A percentile compares a stretch with the other conserved stretches of the same genome.
These are phyloP conservation scores for Syzygium grande DNA, from an alignment of 345 rosid genomes.

Conservation along the genomic window DNA sequence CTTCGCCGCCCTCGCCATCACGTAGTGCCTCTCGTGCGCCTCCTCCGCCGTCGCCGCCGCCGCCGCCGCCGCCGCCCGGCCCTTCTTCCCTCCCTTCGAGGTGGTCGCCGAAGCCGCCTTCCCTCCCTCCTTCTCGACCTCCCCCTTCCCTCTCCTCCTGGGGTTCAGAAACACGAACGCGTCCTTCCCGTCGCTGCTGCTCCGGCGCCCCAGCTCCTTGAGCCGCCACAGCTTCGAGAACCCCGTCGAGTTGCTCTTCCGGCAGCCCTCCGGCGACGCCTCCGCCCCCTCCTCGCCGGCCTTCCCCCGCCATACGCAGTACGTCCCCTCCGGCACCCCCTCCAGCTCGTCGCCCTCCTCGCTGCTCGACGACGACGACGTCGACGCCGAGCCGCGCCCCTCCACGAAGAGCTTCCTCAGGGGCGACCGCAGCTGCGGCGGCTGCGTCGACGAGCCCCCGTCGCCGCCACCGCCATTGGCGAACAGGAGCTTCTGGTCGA, in stretches of 20 bases:
- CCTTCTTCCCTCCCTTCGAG: neutral
- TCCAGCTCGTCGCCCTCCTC: conserved; percentile 6
- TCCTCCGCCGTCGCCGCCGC: neutral
- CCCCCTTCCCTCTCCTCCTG: neutral
- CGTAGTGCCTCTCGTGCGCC: conserved; percentile 8
- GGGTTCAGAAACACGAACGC: conserved; percentile 34
- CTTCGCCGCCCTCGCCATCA: conserved; percentile 1
- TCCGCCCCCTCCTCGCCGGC: conserved; percentile 7
- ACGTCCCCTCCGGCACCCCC: conserved; percentile 17
- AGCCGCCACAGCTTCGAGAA: conserved; percentile 46
- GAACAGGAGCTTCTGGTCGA: conserved; percentile 23
- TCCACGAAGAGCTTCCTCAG: conserved; percentile 19
- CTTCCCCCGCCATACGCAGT: conserved; percentile 33
- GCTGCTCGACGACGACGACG: conserved; percentile 19
- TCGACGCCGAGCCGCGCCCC: conserved; percentile 10
- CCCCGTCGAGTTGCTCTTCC: conserved; percentile 54
- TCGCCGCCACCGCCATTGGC: neutral
- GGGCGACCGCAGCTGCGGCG: conserved; percentile 6
- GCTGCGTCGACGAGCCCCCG: neutral
- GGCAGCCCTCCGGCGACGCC: conserved; percentile 17
- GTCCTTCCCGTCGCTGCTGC: conserved; percentile 47
- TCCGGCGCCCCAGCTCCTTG: conserved; percentile 23
- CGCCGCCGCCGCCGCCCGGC: neutral
- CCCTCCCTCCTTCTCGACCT: neutral
- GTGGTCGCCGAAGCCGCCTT: neutral